phyloP scores from a whole-genome alignment of 1,284 basidiomycete species.

The Microbotryum intermedium region DNA sequence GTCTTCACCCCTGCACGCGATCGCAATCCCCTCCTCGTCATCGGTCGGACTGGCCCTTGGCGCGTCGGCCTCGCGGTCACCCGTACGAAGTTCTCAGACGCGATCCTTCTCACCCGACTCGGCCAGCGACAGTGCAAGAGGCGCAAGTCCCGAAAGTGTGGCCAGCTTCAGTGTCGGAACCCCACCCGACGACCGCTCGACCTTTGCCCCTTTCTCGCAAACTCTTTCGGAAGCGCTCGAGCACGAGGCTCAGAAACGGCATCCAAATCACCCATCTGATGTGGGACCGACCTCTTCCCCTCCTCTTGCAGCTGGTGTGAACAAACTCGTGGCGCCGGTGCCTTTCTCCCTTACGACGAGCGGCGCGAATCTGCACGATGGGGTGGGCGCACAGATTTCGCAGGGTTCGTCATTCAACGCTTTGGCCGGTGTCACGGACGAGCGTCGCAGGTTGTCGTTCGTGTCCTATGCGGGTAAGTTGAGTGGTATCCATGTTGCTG shows the following conservation, averaged over 20 bases:
- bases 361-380: too few relatives aligned
- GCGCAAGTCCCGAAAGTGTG: conserved; percentile 12
- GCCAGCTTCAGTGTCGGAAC: conserved; percentile 16
- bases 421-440: neutral
- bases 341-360: neutral
- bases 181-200: conserved; percentile 10
- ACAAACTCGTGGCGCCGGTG: conserved; percentile 6
- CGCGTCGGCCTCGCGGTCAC: conserved; percentile 16
- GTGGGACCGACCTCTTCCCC: neutral
- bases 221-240: conserved; percentile 24
- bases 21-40: neutral
- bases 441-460: conserved; percentile 21
- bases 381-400: neutral
- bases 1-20: conserved; percentile 10
- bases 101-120: conserved; percentile 26
- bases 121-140: conserved; percentile 1
- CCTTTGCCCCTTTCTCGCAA: conserved; percentile 17
- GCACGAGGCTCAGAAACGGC: conserved; percentile 17
- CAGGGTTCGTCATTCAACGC: neutral
- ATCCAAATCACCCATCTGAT: neutral
- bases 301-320: conserved; percentile 1
- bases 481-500: neutral
- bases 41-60: neutral
- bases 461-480: conserved; percentile 14
- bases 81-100: conserved; percentile 1